These are phyloP conservation scores for Priceomyces carsonii DNA, from an alignment of 805 yeast genomes.

Conservation along the genomic window DNA sequence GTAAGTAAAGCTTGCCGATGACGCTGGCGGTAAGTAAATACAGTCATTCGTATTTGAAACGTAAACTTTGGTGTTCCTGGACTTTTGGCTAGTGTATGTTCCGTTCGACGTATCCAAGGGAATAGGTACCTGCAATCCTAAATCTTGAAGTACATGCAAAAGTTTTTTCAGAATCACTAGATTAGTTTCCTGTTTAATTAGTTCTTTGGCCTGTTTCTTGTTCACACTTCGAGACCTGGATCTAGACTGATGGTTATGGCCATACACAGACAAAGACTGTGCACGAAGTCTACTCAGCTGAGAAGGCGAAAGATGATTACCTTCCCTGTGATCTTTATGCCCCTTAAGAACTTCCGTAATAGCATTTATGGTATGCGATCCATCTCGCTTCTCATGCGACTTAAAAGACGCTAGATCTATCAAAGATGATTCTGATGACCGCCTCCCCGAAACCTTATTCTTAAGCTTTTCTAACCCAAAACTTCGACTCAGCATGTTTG, in stretches of 20 bases:
- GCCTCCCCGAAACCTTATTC: slow-evolving; percentile 24
- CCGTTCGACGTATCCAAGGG: slow-evolving; percentile 31
- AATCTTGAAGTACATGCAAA: slow-evolving; percentile 26
- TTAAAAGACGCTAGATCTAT: slow-evolving; percentile 17
- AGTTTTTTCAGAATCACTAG: slow-evolving; percentile 38
- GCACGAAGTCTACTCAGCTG: slow-evolving; percentile 11
- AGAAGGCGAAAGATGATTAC: not conserved
- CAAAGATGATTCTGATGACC: slow-evolving; percentile 25
- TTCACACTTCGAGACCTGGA: slow-evolving; percentile 17
- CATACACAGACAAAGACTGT: slow-evolving; percentile 13
- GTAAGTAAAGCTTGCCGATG: slow-evolving; percentile 40
- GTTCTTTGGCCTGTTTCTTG: slow-evolving; percentile 34
- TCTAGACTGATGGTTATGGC: slow-evolving; percentile 7
- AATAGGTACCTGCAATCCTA: slow-evolving; percentile 42
- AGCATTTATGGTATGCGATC: slow-evolving; percentile 18
- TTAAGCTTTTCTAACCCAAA: slow-evolving; percentile 27
- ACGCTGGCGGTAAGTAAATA: slow-evolving; percentile 39
- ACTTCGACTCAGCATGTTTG: slow-evolving; percentile 14
- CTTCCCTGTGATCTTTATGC: slow-evolving; percentile 1
- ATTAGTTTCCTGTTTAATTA: slow-evolving; percentile 40
- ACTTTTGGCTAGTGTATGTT: slow-evolving; percentile 19
- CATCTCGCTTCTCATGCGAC: slow-evolving; percentile 18
- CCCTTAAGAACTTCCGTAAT: slow-evolving; percentile 16
- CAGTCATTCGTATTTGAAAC: slow-evolving; percentile 43
- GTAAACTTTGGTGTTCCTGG: slow-evolving; percentile 30